Base-by-base conservation (phyloP, 768 basidiomycete species). In the Pholiota conissans region DNA sequence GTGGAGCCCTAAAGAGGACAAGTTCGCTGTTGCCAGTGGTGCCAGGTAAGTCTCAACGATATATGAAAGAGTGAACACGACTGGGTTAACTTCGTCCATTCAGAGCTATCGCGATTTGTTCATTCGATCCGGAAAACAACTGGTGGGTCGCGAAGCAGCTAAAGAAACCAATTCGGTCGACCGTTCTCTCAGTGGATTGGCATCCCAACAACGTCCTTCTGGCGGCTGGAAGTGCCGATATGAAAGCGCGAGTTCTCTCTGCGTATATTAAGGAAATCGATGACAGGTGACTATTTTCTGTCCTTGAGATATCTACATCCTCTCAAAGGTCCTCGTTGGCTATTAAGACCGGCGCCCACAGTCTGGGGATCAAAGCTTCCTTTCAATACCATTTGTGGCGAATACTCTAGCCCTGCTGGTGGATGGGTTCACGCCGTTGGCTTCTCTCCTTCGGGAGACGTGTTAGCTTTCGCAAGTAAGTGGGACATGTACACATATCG, bases 251-350 rank as follows among this genome's bases (percentile, higher is more conserved):
- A 18, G 97, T 99, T 7, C 92, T 98, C 73, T 98, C 95, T 1
- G 97, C 95, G 3, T 98, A 93, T 73, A 95, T 98, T 77, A 99
- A 99, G 79, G 97, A 97, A 65, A 87, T 98, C 20, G 97, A 99
- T 69, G 86, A 91, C 67, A 91, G 87, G 96, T 90, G 62, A 61
- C 79, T 67, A 30, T 56, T 52, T 50, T 11, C 27, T 26, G 28
- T 13, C 48, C 52, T 13, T 35, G 8, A 26, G 34, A 24, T 7
- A 5, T 27, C 37, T 30, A 37, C 50, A 32, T 53, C 66, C 20
- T 55, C 14, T 28, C 5, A 28, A 45, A 64, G 40, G 32, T 53
- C 18, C n/a, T 52, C 39, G 16, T 45, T 34, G 37, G 35, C 37
- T 30, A 24, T 45, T 16, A 56, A 96, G 95, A 67, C 97, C 96